Evolutionary conservation across 176 grass and related monocot species (phyloP).

Genomic region (Rhipidocladum racemiflorum): DNA sequence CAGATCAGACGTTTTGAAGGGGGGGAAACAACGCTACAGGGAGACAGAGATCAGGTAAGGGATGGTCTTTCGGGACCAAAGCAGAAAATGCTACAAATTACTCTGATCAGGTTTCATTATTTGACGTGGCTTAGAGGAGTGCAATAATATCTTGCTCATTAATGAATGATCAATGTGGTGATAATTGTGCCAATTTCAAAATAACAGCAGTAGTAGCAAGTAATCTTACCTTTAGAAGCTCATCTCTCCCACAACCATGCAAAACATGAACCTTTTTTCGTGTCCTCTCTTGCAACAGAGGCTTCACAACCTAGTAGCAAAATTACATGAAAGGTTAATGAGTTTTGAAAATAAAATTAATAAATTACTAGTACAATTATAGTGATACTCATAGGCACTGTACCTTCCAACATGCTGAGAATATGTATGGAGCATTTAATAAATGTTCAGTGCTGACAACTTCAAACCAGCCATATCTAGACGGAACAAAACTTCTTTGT

Average conservation of each 20-base stretch:
- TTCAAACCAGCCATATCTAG: conserved; percentile 93
- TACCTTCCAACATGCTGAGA: conserved; percentile 98
- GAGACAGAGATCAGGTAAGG: background rate
- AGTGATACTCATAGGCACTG: background rate
- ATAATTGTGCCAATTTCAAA: no score
- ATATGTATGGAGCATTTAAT: conserved; percentile 89
- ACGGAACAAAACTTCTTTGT: conserved; percentile 65
- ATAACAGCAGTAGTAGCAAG: no score
- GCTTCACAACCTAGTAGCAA: conserved; percentile 74
- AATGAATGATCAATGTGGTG: no score
- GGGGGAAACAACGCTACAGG: background rate
- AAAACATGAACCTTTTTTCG: conserved; percentile 84
- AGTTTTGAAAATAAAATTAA: background rate
- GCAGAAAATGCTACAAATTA: no score
- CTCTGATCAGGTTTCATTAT: no score
- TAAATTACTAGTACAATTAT: background rate
- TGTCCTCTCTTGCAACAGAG: conserved; percentile 88
- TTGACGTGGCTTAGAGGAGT: no score
- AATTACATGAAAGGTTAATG: conserved; percentile 11
- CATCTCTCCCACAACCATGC: conserved; percentile 61
- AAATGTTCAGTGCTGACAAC: conserved; percentile 75
- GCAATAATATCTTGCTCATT: no score
- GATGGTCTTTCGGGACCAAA: no score
- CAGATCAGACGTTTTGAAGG: background rate
- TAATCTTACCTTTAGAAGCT: no score